Conservation (phyloP, 2,329 filamentous ascomycete species). For the Diaporthe velutina region DNA sequence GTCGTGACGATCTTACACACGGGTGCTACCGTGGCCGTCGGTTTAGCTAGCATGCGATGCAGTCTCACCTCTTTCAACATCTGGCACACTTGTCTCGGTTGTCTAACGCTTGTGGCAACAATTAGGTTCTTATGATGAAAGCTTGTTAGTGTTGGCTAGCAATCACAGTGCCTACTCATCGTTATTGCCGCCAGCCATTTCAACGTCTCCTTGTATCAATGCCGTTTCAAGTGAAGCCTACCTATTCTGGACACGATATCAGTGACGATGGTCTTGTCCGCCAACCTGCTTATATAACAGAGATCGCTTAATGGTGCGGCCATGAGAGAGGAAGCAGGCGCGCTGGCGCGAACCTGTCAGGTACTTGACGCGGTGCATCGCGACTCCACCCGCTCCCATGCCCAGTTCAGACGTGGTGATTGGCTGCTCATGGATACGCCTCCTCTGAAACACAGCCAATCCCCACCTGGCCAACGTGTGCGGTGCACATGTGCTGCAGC, state of each 20-base stretch:
- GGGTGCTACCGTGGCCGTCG: too few relatives aligned
- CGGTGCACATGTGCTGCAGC: not conserved
- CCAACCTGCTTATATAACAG: not conserved
- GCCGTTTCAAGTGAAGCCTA: not conserved
- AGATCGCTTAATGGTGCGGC: not conserved
- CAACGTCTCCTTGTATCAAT: too few relatives aligned
- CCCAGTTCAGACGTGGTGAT: slow-evolving; percentile 33
- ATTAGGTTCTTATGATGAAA: too few relatives aligned
- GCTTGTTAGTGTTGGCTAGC: too few relatives aligned
- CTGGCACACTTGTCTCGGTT: too few relatives aligned
- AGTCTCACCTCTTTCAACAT: too few relatives aligned
- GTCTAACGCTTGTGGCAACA: too few relatives aligned
- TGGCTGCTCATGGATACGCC: slow-evolving; percentile 17
- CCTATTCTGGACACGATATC: not conserved
- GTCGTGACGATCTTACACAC: not conserved
- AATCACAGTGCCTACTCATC: too few relatives aligned
- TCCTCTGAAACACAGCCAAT: slow-evolving; percentile 27
- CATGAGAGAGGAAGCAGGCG: not conserved
- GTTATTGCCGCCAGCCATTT: too few relatives aligned
- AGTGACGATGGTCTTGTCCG: not conserved
- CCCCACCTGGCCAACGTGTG: not conserved
- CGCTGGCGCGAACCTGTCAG: slow-evolving; percentile 26
- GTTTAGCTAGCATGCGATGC: too few relatives aligned
- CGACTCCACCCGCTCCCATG: slow-evolving; percentile 3
- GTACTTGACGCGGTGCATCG: slow-evolving; percentile 22